phyloP scores from a whole-genome alignment of 1,139 yeast genomes.

The Yamadazyma membranifaciens region DNA sequence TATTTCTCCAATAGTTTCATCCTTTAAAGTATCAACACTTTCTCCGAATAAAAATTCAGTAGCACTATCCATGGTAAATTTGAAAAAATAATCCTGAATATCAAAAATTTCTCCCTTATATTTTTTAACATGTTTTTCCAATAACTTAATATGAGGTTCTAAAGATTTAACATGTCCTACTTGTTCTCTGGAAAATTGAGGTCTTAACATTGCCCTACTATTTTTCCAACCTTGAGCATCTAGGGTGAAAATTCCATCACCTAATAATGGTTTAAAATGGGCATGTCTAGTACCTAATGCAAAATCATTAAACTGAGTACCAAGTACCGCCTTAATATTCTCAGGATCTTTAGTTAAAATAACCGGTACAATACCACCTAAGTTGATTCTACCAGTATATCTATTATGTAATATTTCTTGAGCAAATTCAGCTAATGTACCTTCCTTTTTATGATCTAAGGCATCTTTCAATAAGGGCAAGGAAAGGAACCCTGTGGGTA shows the following conservation, averaged over 20 bases:
- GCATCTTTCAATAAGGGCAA: slow-evolving; percentile 17
- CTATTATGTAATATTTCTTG: slow-evolving; percentile 14
- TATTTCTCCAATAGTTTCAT: slow-evolving; percentile 50
- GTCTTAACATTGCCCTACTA: slow-evolving; percentile 56
- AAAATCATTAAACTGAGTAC: slow-evolving; percentile 50
- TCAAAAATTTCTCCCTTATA: slow-evolving; percentile 37
- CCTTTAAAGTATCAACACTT: slow-evolving; percentile 43
- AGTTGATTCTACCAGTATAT: slow-evolving; percentile 28
- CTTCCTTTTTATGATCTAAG: slow-evolving; percentile 22
- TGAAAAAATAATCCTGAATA: slow-evolving; percentile 48
- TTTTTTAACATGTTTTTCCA: slow-evolving; percentile 32
- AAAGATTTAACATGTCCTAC: slow-evolving; percentile 48
- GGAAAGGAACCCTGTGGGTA: slow-evolving; percentile 20
- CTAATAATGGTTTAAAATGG: slow-evolving; percentile 44
- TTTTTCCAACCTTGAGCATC: slow-evolving; percentile 60
- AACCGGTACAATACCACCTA: slow-evolving; percentile 46
- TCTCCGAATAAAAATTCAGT: slow-evolving; percentile 61
- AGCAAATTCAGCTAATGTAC: slow-evolving; percentile 25
- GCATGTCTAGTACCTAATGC: slow-evolving; percentile 49
- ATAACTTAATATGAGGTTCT: slow-evolving; percentile 45
- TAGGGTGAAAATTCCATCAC: slow-evolving; percentile 58
- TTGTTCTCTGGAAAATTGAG: slow-evolving; percentile 58
- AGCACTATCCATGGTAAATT: slow-evolving; percentile 55
- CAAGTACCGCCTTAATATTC: slow-evolving; percentile 39
- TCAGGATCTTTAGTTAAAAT: slow-evolving; percentile 36